A percentile compares a stretch with the other conserved stretches of the same genome.
Evolutionary conservation across 106 monocot species (phyloP).

Genomic region (Allium cepa): DNA sequence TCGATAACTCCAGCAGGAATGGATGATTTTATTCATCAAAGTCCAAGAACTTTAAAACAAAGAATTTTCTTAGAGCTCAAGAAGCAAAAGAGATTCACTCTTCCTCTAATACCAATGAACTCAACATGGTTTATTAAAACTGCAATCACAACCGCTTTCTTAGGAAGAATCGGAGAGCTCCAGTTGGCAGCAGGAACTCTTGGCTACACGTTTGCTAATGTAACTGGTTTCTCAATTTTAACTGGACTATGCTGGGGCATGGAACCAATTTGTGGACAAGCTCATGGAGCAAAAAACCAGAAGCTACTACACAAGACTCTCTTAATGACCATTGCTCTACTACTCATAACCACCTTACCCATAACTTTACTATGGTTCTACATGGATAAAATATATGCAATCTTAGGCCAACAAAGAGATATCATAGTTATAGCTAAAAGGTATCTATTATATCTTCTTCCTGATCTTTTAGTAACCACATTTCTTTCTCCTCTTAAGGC

Average conservation of each 20-base stretch:
- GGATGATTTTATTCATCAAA: no score
- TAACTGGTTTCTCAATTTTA: conserved; percentile 46
- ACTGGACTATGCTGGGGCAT: conserved; percentile 39
- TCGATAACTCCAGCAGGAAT: no score
- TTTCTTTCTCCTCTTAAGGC: conserved; percentile 55
- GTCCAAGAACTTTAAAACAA: background rate
- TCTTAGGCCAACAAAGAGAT: conserved; percentile 24
- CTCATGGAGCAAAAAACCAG: conserved; percentile 38
- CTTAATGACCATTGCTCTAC: conserved; percentile 30
- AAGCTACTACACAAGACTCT: conserved; percentile 49
- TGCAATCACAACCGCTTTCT: conserved; percentile 25
- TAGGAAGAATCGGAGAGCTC: conserved; percentile 31
- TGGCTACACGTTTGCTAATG: conserved; percentile 53
- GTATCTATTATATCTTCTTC: conserved; percentile 30
- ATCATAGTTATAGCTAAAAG: conserved; percentile 5
- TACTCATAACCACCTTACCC: conserved; percentile 22
- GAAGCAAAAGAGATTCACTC: conserved; percentile 6
- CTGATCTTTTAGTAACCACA: conserved; percentile 36
- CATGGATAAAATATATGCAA: conserved; percentile 26
- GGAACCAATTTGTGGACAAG: conserved; percentile 39
- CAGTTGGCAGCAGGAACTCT: conserved; percentile 39
- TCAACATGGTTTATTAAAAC: conserved; percentile 15
- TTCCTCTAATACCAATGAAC: conserved; percentile 11
- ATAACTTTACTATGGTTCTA: conserved; percentile 41
- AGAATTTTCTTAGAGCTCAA: conserved; percentile 9